phyloP scores from a whole-genome alignment of 2,329 filamentous ascomycete species.

The Trichoderma oligosporum region DNA sequence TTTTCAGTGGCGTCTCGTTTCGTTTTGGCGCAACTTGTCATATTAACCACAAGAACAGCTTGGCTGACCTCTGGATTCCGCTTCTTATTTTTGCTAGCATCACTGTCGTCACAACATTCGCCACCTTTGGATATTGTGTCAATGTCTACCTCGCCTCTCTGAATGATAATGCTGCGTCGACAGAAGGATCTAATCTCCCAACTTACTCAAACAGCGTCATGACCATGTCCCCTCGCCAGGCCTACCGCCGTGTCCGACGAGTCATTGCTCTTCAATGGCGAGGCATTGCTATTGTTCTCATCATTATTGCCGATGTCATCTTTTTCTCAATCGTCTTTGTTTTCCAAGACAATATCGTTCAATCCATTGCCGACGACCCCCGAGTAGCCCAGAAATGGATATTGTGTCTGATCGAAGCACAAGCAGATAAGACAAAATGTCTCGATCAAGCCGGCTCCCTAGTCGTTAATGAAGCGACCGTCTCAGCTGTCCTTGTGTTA shows the following conservation, averaged over 20 bases:
- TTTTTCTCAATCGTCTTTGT: conserved; percentile 93
- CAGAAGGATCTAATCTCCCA: conserved; percentile 67
- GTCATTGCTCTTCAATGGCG: conserved; percentile 93
- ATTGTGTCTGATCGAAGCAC: conserved; percentile 58
- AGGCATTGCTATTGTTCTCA: conserved; percentile 81
- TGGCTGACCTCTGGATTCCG: conserved; percentile 87
- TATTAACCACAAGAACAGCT: conserved; percentile 83
- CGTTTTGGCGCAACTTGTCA: conserved; percentile 90
- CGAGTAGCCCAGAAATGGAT: conserved; percentile 62
- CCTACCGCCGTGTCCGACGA: conserved; percentile 79
- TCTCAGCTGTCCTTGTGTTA: conserved; percentile 77
- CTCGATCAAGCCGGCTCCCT: conserved; percentile 55
- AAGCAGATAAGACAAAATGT: conserved; percentile 62
- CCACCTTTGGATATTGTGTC: conserved; percentile 87
- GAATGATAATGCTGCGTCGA: conserved; percentile 66
- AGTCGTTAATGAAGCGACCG: conserved; percentile 70
- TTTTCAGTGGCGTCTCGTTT: conserved; percentile 88
- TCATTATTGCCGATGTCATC: conserved; percentile 86
- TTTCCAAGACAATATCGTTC: conserved; percentile 71
- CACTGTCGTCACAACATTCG: conserved; percentile 75
- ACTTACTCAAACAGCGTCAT: conserved; percentile 68
- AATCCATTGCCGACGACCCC: conserved; percentile 53
- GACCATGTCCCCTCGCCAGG: conserved; percentile 76
- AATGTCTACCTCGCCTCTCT: conserved; percentile 89
- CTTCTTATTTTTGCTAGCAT: conserved; percentile 72